Base-by-base conservation (phyloP, 768 basidiomycete genomes). In the Phaffia tasmanica region DNA sequence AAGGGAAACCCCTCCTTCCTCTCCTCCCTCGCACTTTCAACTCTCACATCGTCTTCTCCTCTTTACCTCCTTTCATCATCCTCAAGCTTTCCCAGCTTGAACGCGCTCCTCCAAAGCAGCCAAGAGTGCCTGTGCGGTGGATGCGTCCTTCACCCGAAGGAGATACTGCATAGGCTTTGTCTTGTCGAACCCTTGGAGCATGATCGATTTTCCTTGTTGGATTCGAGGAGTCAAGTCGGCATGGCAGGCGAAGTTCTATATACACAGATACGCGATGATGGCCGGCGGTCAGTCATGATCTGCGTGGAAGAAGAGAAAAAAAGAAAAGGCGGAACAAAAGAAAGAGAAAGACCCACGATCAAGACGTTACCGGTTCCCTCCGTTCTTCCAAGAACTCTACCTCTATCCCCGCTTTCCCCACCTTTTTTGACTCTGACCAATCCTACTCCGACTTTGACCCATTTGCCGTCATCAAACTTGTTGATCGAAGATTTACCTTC, bases 371-470 rank as follows among this genome's bases (percentile, higher is more conserved):
- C 67, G n/a, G 47, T 61, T 8, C 62, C 63, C 25, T 64, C 67
- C 8, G 56, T 51, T 23, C 67, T 57, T n/a, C 47, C 67, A 49
- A 69, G 49, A 2, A 69, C 50, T 25, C 67, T 42, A 16, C 67
- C 63, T 54, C 64, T 63, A 7, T 3, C 27, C 5, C 67, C 67
- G 23, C 50, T 50, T 29, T 42, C 67, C 6, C 62, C 67, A n/a
- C 67, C 67, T 7, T 48, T 57, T 49, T 69, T 69, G 42, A 69
- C 48, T 49, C 64, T 63, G 23, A 69, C 56, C 49, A 64, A 8
- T n/a, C 62, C 67, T 0, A 32, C 48, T 7, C 67, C 67, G 27
- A 69, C 62, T 50, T 63, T 64, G 9, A 35, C 58, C 67, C 67
- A 69, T 25, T 54, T 51, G 27, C 23, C 21, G 7, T 55, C 67